Evolutionary conservation across 176 grass and related monocot genomes (phyloP), one percentile per base, ranked within the genome.

Genomic region (Leersia perrieri): DNA sequence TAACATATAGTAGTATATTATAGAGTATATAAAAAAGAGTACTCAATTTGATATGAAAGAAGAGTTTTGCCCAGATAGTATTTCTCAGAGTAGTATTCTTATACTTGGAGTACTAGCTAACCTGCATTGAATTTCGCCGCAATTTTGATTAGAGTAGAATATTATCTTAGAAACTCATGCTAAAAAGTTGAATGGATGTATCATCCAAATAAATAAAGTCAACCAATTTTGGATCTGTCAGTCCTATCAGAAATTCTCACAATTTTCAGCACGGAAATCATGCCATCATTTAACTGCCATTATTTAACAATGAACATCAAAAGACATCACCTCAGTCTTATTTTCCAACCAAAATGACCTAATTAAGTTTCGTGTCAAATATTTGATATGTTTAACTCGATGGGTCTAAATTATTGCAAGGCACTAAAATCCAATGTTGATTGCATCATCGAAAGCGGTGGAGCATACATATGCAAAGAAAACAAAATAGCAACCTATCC

Each of bases 381-480:
- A 33, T 68, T 39, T 76, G 26, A 33, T 29, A 82, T 45, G 20
- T 30, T 61, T 70, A n/a, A n/a, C n/a, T n/a, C 51, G n/a, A 63
- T 20, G 31, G 31, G 40, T 72, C 41, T 30, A 44, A 26, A 16
- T 23, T 29, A 18, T 30, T 25, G 3, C 1, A 35, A 25, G 5
- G 11, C 16, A 71, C 14, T 71, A 36, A n/a, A 7, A 15, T 36
- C 11, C 11, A 20, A 29, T 28, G n/a, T 38, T 28, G 41, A 63
- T 64, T 79, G n/a, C 16, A 0, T 47, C 74, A 73, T 26, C 3
- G 75, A 79, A 85, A 86, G 26, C 11, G 33, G 66, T 27, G 26
- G 33, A 33, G 7, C 42, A 35, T 27, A 22, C 35, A 6, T 32
- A 22, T 6, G 35, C 9, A 36, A 47, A 6, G 42, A 11, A 79